Percentiles rank a stretch among this genome's conserved stretches.
These are phyloP conservation scores for Tricholoma hemisulphureum DNA, from an alignment of 768 basidiomycete species.

Conservation along the genomic window DNA sequence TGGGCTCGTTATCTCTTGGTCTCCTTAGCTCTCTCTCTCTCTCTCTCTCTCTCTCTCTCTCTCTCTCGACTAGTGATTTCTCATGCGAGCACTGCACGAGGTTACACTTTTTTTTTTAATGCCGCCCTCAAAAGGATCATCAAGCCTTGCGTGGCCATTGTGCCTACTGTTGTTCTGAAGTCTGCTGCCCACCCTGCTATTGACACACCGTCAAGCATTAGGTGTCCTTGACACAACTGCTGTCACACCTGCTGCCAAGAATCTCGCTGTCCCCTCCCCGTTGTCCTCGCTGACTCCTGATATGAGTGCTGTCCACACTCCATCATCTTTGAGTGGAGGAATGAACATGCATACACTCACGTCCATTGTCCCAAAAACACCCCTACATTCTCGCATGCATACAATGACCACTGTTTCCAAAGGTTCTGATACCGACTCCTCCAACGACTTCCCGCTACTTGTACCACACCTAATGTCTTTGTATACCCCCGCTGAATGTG, in stretches of 20 bases:
- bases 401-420: background rate
- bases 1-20: background rate
- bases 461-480: background rate
- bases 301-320: background rate
- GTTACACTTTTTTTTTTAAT: slow-evolving; percentile 1
- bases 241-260: background rate
- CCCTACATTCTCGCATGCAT: background rate
- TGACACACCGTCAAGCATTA: background rate
- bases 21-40: background rate
- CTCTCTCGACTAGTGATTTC: background rate
- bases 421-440: background rate
- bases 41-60: background rate
- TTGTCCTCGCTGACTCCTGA: background rate
- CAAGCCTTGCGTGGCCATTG: background rate
- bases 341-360: background rate
- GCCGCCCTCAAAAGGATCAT: background rate
- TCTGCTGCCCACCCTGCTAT: background rate
- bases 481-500: background rate
- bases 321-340: background rate
- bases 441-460: background rate
- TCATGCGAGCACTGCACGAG: background rate
- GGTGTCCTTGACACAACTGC: background rate
- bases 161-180: background rate
- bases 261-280: background rate
- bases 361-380: background rate